Evolutionary conservation across 164 flowering plant species (phyloP), one percentile per base, ranked within the genome.

Genomic region (Umbellularia californica): DNA sequence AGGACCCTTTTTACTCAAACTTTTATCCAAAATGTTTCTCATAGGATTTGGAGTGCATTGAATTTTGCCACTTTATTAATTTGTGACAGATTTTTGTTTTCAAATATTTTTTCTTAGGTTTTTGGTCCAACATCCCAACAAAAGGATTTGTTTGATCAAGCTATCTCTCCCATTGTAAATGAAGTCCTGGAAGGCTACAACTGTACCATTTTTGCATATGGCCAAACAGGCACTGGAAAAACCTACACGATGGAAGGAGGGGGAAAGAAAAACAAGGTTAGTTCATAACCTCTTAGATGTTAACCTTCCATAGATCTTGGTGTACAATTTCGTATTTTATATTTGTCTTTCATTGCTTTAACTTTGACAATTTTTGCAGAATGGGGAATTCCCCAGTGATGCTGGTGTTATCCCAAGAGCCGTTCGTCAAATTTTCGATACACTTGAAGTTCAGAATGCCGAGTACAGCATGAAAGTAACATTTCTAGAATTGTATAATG

Each of bases 221-320:
- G 97, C 12, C 97, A 90, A 79, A 92, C 95, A 10, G 97, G 95
- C 62, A 90, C 93, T 0, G 97, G 97, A 52, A 92, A 92, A 81
- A 92, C 97, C 13, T 92, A 89, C 80, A 92, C 95, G 17, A 92
- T 92, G 95, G 93, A 92, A 85, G 97, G 97, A 72, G 92, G 89
- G 70, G 86, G 89, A 58, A 84, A 82, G 74, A 90, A 87, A 76
- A 28, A 80, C 75, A 89, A 87, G 91, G 95, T 88, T 6, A 50
- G 7, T 10, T 71, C 11, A 33, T 71, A 19, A 74, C 30, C 27
- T 64, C 64, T 23, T 9, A 14, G 20, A 67, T 67, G 47, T 25
- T 14, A 14, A 17, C 2, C 10, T 41, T 41, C 10, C 11, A 41
- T 41, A 67, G n/a, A 5, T 67, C n/a, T 67, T 67, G 27, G 28